Base-by-base conservation (phyloP, 2,329 filamentous ascomycete species). In the Verticillium zaregamsianum region DNA sequence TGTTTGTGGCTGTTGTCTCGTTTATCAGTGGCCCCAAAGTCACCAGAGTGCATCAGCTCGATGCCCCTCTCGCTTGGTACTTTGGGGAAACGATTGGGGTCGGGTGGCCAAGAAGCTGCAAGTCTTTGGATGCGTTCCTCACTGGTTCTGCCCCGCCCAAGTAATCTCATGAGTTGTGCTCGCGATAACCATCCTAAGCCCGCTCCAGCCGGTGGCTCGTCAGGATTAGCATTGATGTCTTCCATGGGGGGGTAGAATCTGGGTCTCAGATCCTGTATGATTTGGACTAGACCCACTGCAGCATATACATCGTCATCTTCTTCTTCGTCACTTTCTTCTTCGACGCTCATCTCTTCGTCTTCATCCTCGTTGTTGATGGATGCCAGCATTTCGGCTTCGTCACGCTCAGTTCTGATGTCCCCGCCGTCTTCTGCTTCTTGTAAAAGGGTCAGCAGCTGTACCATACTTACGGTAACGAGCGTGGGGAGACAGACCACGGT, bases 1-100 rank as follows among this genome's bases (percentile, higher is more conserved):
- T 86, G 84, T 72, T 88, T 86, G 35, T 56, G 59, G 71, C 77
- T 85, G 64, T 70, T 80, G 63, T 75, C 81, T 66, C 78, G 79
- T 68, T 79, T 78, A 62, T 80, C 76, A 62, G 87, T 90, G 20
- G 81, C 80, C 37, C 94, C 94, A 76, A 97, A 98, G 2, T 80
- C 81, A 1, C 94, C 94, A 33, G 88, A 90, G 45, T 86, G 81
- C 93, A 98, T 97, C 64, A 98, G 78, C 67, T 89, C 86, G 57
- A 76, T 81, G 8, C 95, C 94, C 64, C 86, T 82, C 12, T 90
- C 86, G 69, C 89, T 97, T 0, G 94, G 94, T 0, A 97, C 87
- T 68, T 90, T 90, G n/a, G 93, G 92, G 63, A 93, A 93, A 55
- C 85, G 78, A 64, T 87, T 75, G 2, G 81, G 81, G 62, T 87